phyloP scores from a whole-genome alignment of 176 grass and related monocot genomes.

The Lolium multiflorum region DNA sequence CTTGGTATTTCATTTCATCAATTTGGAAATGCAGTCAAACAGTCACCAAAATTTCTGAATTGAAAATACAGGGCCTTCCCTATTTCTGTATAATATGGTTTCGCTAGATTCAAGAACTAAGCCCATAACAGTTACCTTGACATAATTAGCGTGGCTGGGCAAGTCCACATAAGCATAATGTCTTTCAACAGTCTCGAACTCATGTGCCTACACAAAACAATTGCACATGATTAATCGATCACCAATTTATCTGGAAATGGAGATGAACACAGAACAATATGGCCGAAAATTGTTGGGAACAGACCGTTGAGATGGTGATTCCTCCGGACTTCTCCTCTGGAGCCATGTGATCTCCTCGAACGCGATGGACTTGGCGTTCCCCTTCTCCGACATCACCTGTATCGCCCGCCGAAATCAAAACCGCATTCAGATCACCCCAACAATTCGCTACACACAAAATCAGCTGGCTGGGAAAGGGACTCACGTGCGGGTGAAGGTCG shows the following conservation, averaged over 20 bases:
- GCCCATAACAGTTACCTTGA: conserved; percentile 67
- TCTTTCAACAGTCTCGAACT: conserved; percentile 86
- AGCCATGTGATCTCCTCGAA: conserved; percentile 99
- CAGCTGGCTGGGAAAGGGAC: background rate
- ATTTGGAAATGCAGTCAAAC: background rate
- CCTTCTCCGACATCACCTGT: conserved; percentile 78
- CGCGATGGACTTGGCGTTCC: conserved; percentile 87
- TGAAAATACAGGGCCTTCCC: background rate
- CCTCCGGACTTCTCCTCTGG: conserved; percentile 98
- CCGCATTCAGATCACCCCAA: background rate
- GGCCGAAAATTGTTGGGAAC: background rate
- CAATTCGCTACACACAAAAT: background rate
- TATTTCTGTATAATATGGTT: background rate
- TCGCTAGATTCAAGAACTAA: background rate
- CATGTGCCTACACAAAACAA: conserved; percentile 74
- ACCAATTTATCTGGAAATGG: background rate
- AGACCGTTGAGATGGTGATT: conserved; percentile 32
- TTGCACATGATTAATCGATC: background rate
- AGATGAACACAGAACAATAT: background rate
- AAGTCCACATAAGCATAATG: conserved; percentile 99
- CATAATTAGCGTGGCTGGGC: conserved; percentile 94
- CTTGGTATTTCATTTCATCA: background rate
- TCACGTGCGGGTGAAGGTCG: conserved; percentile 96
- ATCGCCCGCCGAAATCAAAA: background rate
- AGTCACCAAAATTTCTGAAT: background rate